Evolutionary conservation across 2,329 filamentous ascomycete species (phyloP), one percentile per base, ranked within the genome.

Genomic region (Ustilaginoidea virens): DNA sequence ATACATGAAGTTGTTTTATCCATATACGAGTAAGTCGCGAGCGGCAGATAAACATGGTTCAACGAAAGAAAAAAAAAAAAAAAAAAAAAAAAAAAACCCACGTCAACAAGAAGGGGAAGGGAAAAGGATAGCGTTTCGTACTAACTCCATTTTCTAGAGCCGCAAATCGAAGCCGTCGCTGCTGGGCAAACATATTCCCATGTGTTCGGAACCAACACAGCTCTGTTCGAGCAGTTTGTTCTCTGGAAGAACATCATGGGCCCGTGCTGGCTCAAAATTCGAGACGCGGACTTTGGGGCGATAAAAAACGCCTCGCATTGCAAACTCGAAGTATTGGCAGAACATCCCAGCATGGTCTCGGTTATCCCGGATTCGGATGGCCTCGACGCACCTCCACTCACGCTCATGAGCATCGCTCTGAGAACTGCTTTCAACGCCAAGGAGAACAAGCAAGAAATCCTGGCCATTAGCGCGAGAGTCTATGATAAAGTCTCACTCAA

Each of bases 221-320:
- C 82, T 1, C 64, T 98, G 1, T 98, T 98, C 43, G 90, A 98
- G 54, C 90, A 98, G 43, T 98, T 98, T 47, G 90, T 98, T 13
- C 66, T 98, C 5, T 94, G 86, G 80, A 96, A 94, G 58, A 92
- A 93, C 47, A 81, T 98, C 42, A 98, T 94, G 87, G 90, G 90
- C 2, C 90, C 90, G 17, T 96, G 90, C 51, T 98, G 90, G 90
- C 68, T 98, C 25, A 86, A 78, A 47, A 90, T 98, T 31, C 69
- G 85, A 39, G 77, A 80, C 39, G 80, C 80, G 17, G 76, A 94
- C 49, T 94, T 92, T 48, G 67, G 69, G 12, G 64, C 79, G 5
- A 66, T 96, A 40, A 87, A 83, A 52, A 94, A 94, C 43, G 80
- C 85, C 8, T 98, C 90, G 1, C 90, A 92, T 69, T 94, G 90